Conservation (phyloP, 306 rosid species). For the Prunus fruticosa region DNA sequence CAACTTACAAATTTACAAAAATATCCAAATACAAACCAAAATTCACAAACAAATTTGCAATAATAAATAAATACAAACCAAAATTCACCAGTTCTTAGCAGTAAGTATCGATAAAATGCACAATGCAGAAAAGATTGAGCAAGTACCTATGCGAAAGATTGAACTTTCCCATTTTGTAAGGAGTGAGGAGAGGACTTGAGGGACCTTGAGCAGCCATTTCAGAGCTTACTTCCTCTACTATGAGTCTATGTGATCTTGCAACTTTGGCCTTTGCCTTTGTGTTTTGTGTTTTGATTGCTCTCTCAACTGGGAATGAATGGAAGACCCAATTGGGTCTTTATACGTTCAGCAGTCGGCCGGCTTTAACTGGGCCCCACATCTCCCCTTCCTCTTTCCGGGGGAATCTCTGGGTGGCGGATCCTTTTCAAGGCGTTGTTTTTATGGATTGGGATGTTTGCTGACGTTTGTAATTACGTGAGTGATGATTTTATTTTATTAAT, state of each 20-base stretch:
- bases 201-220: conserved; percentile 16
- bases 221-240: neutral
- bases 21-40: neutral
- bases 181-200: conserved; percentile 37
- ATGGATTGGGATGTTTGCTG: neutral
- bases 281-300: neutral
- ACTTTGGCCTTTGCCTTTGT: neutral
- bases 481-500: too few relatives aligned
- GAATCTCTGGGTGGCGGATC: too few relatives aligned
- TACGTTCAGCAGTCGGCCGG: neutral
- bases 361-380: too few relatives aligned
- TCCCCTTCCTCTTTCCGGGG: too few relatives aligned
- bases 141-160: conserved; percentile 49
- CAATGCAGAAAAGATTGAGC: neutral
- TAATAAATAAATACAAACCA: neutral
- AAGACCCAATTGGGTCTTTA: conserved; percentile 2
- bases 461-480: neutral
- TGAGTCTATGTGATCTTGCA: neutral
- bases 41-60: too few relatives aligned
- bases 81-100: too few relatives aligned
- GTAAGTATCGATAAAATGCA: too few relatives aligned
- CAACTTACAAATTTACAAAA: neutral
- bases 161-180: conserved; percentile 47
- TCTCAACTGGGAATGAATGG: neutral
- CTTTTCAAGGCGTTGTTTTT: neutral